Evolutionary conservation across 2,329 filamentous ascomycete species (phyloP).

Genomic region (Byssothecium circinans): DNA sequence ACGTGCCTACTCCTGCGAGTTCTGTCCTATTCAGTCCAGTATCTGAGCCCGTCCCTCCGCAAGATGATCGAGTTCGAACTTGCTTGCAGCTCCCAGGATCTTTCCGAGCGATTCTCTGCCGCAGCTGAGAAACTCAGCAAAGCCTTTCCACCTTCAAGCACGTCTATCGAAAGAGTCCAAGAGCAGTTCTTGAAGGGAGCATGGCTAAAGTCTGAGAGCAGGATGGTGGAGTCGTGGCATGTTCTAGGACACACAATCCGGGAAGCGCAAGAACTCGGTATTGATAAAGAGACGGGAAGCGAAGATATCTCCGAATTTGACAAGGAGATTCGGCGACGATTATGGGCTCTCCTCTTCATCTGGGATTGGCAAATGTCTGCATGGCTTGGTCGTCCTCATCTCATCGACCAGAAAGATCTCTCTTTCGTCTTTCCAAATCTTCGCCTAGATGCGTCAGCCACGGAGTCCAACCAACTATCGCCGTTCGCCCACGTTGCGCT

Average conservation of each 20-base stretch:
- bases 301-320: conserved; percentile 49
- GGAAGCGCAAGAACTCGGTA: conserved; percentile 53
- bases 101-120: conserved; percentile 47
- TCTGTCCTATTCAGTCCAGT: conserved; percentile 51
- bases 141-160: conserved; percentile 48
- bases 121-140: conserved; percentile 49
- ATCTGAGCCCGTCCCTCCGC: conserved; percentile 41
- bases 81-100: conserved; percentile 41
- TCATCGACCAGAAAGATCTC: conserved; percentile 48
- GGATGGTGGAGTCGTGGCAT: conserved; percentile 55
- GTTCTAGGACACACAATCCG: conserved; percentile 48
- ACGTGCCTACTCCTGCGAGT: conserved; percentile 53
- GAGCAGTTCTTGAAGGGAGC: conserved; percentile 53
- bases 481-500: conserved; percentile 50
- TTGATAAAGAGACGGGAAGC: conserved; percentile 45
- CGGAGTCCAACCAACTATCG: conserved; percentile 44
- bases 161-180: conserved; percentile 51
- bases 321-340: conserved; percentile 50
- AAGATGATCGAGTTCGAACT: conserved; percentile 51
- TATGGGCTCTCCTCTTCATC: conserved; percentile 52
- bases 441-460: conserved; percentile 40
- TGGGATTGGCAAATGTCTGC: conserved; percentile 55
- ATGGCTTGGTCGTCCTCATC: conserved; percentile 48
- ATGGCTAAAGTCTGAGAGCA: conserved; percentile 53
- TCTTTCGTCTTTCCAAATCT: conserved; percentile 47